These are phyloP conservation scores for Pyrenula massariospora DNA, from an alignment of 495 filamentous ascomycete species.

Conservation along the genomic window DNA sequence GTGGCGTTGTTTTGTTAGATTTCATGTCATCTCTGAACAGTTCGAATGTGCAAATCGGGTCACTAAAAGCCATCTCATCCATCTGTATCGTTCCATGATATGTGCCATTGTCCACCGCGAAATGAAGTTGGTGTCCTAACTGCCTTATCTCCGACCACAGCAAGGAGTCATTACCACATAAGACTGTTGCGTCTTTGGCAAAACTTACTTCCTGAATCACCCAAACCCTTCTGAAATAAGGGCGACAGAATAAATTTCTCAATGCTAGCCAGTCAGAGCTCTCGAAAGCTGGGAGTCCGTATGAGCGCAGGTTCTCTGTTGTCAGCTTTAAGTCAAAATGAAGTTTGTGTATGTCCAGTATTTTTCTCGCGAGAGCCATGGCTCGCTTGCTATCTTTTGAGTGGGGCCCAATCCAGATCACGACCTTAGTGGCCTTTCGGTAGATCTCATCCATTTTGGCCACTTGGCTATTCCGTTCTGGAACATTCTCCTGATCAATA, in stretches of 20 bases:
- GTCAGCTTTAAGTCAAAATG: too few relatives aligned
- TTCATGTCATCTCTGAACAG: background rate
- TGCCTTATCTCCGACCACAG: background rate
- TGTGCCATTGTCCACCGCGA: background rate
- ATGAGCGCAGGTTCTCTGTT: background rate
- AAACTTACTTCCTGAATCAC: background rate
- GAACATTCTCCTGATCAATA: slow-evolving; percentile 15
- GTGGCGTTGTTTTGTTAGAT: background rate
- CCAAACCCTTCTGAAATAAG: background rate
- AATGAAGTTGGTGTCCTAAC: background rate
- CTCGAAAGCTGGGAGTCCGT: background rate
- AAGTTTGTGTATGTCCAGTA: background rate
- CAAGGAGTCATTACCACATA: background rate
- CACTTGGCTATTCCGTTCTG: slow-evolving; percentile 14
- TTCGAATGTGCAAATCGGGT: background rate
- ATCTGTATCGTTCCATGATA: background rate
- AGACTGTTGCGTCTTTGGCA: background rate
- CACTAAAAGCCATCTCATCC: background rate
- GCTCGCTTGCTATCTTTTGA: background rate
- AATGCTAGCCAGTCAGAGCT: background rate
- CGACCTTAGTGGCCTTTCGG: slow-evolving; percentile 11
- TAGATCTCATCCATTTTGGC: slow-evolving; percentile 20
- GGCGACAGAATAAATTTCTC: background rate
- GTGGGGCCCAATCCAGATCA: slow-evolving; percentile 14
- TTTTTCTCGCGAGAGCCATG: background rate